Conservation (phyloP, 2,329 filamentous ascomycete species). For the Keithomyces neogunnii region DNA sequence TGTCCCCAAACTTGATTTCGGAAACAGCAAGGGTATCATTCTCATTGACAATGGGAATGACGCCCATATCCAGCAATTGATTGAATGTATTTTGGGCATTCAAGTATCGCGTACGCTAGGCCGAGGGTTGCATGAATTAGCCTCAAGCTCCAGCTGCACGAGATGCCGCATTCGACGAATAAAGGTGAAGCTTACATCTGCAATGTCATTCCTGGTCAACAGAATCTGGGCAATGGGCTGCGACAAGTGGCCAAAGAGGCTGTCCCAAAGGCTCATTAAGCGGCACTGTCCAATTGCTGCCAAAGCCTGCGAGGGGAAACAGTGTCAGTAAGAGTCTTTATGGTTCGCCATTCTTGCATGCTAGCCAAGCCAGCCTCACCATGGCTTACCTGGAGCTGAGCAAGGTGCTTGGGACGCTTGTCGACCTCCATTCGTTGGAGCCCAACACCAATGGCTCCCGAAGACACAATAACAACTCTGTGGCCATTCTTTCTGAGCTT, state of each 20-base stretch:
- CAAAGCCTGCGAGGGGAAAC: slow-evolving; percentile 50
- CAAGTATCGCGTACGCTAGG: slow-evolving; percentile 77
- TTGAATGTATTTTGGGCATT: slow-evolving; percentile 95
- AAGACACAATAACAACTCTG: slow-evolving; percentile 91
- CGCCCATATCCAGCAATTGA: slow-evolving; percentile 85
- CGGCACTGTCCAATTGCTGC: slow-evolving; percentile 95
- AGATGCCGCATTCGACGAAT: too few relatives aligned
- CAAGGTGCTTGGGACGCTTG: slow-evolving; percentile 80
- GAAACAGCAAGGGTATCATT: slow-evolving; percentile 95
- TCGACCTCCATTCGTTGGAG: slow-evolving; percentile 83
- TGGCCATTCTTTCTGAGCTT: slow-evolving; percentile 85
- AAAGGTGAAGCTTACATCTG: slow-evolving; percentile 55
- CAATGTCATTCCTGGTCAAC: slow-evolving; percentile 90
- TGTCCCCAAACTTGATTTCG: slow-evolving; percentile 99
- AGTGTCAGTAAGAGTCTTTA: slow-evolving; percentile 3
- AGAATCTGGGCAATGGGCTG: slow-evolving; percentile 94
- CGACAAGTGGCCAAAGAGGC: slow-evolving; percentile 75
- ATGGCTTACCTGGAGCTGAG: slow-evolving; percentile 63
- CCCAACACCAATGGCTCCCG: slow-evolving; percentile 91
- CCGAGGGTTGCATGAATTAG: too few relatives aligned
- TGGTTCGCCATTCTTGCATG: not conserved
- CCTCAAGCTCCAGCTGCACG: too few relatives aligned
- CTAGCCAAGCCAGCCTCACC: not conserved
- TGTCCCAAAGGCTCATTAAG: slow-evolving; percentile 92
- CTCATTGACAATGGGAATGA: slow-evolving; percentile 97